Evolutionary conservation across 164 flowering plant species (phyloP).

Genomic region (Santalum album): DNA sequence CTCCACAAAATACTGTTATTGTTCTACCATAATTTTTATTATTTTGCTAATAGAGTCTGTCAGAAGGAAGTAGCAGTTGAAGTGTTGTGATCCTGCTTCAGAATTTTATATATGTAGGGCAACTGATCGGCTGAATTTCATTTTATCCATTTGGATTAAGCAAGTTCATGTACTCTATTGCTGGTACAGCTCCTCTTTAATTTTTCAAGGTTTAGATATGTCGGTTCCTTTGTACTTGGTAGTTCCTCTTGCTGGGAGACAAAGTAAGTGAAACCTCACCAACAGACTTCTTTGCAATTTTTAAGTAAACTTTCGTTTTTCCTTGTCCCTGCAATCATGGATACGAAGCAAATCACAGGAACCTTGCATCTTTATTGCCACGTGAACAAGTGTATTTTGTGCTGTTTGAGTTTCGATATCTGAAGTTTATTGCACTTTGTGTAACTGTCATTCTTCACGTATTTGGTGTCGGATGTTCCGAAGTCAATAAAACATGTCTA

Average conservation of each 20-base stretch:
- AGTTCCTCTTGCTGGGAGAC: conserved; percentile 3
- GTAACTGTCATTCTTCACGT: no score
- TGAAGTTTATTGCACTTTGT: no score
- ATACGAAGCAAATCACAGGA: no score
- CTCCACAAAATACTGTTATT: not conserved
- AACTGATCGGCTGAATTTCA: not conserved
- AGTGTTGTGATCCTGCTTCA: not conserved
- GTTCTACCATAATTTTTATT: not conserved
- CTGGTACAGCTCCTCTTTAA: not conserved
- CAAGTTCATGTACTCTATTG: not conserved
- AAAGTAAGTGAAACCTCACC: not conserved
- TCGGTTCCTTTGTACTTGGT: not conserved
- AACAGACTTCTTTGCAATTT: not conserved
- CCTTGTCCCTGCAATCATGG: no score
- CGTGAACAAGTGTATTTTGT: no score
- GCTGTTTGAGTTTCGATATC: no score
- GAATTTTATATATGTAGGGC: not conserved
- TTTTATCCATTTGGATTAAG: not conserved
- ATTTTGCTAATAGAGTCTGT: not conserved
- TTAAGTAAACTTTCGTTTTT: not conserved
- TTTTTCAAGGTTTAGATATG: conserved; percentile 9
- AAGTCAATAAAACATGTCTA: no score
- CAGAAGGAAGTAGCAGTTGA: not conserved
- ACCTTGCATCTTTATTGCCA: no score
- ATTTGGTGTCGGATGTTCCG: no score